Percentiles rank a stretch among this genome's conserved stretches.
These are phyloP conservation scores for Lithospermum erythrorhizon DNA, from an alignment of 257 asterid genomes.

Conservation along the genomic window DNA sequence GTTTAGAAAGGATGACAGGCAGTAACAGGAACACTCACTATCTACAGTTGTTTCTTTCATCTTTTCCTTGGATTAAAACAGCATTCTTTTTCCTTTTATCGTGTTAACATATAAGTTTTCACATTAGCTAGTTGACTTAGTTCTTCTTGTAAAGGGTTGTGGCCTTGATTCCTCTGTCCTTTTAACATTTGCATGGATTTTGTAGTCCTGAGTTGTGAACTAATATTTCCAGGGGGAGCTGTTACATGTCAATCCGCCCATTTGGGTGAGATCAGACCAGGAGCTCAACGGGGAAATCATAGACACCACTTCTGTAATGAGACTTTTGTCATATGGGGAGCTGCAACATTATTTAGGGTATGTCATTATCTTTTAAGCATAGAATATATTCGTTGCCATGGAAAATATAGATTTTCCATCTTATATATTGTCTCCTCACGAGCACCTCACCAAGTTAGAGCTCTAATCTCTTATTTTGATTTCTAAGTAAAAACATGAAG, in stretches of 20 bases:
- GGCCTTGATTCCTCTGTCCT: not conserved
- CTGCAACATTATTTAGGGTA: conserved; percentile 84
- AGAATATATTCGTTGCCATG: not conserved
- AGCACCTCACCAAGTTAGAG: too few relatives aligned
- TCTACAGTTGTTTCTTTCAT: not conserved
- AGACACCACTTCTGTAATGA: conserved; percentile 82
- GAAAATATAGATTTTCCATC: too few relatives aligned
- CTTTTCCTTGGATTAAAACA: not conserved
- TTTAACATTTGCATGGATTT: not conserved
- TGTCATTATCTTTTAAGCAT: conserved; percentile 5
- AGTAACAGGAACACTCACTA: not conserved
- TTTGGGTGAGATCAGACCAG: conserved; percentile 76
- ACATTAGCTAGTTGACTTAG: not conserved
- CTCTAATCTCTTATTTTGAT: too few relatives aligned
- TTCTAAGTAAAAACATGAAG: too few relatives aligned
- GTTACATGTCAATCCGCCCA: conserved; percentile 56
- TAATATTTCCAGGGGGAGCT: conserved; percentile 63
- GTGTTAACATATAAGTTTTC: not conserved
- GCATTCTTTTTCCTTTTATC: too few relatives aligned
- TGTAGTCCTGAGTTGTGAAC: conserved; percentile 13
- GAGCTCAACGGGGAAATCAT: conserved; percentile 79
- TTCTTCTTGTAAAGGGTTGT: not conserved
- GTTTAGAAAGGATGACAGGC: too few relatives aligned
- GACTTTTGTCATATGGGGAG: conserved; percentile 95
- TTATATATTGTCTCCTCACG: too few relatives aligned